Evolutionary conservation across 2,329 filamentous ascomycete genomes (phyloP), one percentile per base, ranked within the genome.

Genomic region (Allantophomopsis cytisporea): DNA sequence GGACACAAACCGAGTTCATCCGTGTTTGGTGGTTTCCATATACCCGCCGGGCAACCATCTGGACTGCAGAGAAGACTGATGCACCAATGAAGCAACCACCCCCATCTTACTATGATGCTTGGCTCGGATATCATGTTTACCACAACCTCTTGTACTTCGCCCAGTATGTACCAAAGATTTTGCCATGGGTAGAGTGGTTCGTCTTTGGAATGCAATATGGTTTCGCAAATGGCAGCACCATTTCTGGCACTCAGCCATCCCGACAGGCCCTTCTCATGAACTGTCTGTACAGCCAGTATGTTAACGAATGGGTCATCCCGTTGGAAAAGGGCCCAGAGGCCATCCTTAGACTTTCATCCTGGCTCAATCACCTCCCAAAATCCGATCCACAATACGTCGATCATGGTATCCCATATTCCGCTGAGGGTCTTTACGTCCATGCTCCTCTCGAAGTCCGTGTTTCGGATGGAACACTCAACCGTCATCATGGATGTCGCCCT

Each of bases 11-110:
- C 44, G 87, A 96, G 59, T 98, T 89, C 54, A 85, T 93, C 18
- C 74, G 91, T 20, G 86, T 95, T 20, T 98, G 91, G 89, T 98
- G 91, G 91, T 79, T 94, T 55, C 91, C 91, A 0, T 94, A 96
- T 62, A 86, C 83, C 55, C 76, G 85, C 41, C 75, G 85, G 35
- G 86, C 85, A 1, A 83, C 96, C 36, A 73, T 93, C 35, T 98
- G 91, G 91, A 74, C 76, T 32, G 91, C 87, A n/a, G 72, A 86
- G 36, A 82, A 83, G 56, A 86, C 84, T 1, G 65, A 74, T 7
- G 73, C 80, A 41, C 65, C 76, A 1, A 62, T 73, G 6, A 21
- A 35, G 2, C 77, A 83, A 2, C 71, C 71, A 2, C 66, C 48
- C 32, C 48, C 63, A 39, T 83, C 73, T 51, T 95, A 85, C 64